Conservation (phyloP, 2,329 filamentous ascomycete genomes). For the Penicillium griseofulvum region DNA sequence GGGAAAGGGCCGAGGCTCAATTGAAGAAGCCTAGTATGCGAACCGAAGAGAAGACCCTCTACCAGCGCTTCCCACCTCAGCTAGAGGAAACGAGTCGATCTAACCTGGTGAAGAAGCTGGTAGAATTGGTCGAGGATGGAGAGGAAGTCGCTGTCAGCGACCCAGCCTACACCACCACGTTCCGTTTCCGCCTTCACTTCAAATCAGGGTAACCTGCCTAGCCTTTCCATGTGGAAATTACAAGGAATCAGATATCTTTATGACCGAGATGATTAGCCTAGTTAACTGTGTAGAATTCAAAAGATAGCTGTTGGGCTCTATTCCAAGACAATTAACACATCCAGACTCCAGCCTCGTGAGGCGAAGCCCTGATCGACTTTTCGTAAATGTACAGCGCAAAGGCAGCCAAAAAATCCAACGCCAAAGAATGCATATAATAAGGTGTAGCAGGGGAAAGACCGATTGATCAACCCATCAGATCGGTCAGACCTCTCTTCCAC, state of each 20-base stretch:
- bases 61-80: conserved; percentile 79
- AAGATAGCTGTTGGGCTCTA: conserved; percentile 24
- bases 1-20: conserved; percentile 81
- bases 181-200: conserved; percentile 59
- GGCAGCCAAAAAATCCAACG: conserved; percentile 36
- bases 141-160: conserved; percentile 92
- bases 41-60: conserved; percentile 77
- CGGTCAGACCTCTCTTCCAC: conserved; percentile 46
- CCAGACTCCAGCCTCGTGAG: conserved; percentile 35
- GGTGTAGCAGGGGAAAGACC: conserved; percentile 10
- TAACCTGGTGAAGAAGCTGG: conserved; percentile 76
- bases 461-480: conserved; percentile 39
- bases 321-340: conserved; percentile 28
- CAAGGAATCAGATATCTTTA: conserved; percentile 7
- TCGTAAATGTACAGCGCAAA: conserved; percentile 36
- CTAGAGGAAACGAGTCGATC: conserved; percentile 80
- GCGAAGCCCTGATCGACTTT: conserved; percentile 32
- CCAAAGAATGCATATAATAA: conserved; percentile 39
- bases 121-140: conserved; percentile 72
- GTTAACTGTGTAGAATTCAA: conserved; percentile 19
- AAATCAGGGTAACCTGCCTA: conserved; percentile 18
- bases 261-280: conserved; percentile 9
- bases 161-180: conserved; percentile 77
- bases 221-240: neutral
- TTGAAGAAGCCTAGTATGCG: conserved; percentile 90